Evolutionary conservation across 768 basidiomycete species (phyloP).

Genomic region (Pulveroboletus sp.): DNA sequence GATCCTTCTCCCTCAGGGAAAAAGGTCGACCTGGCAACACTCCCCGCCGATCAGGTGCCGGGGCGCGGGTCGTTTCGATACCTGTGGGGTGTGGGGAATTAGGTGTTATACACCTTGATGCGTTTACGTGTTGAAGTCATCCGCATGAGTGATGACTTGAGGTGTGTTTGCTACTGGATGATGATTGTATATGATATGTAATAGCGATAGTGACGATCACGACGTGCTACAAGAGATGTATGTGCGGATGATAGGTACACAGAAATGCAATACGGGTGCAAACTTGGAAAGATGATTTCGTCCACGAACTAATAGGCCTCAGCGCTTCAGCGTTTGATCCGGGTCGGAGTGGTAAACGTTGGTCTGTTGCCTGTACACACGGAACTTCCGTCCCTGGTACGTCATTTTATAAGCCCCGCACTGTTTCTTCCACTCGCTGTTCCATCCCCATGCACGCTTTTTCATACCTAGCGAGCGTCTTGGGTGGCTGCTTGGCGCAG

Average conservation of each 20-base stretch:
- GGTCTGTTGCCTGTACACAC: neutral
- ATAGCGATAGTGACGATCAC: slow-evolving; percentile 3
- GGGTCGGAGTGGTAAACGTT: neutral
- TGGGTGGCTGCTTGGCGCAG: no score
- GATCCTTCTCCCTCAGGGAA: neutral
- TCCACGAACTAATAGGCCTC: no score
- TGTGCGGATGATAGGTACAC: slow-evolving; percentile 9
- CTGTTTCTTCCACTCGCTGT: neutral
- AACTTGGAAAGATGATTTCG: no score
- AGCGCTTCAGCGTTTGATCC: no score
- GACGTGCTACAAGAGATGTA: slow-evolving; percentile 5
- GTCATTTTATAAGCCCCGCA: neutral
- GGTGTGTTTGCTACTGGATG: slow-evolving; percentile 5
- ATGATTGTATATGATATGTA: slow-evolving; percentile 21
- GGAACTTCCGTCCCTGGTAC: slow-evolving; percentile 1
- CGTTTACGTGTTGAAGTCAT: slow-evolving; percentile 9
- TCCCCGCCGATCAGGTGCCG: slow-evolving; percentile 11
- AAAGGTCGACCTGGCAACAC: neutral
- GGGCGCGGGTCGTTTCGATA: slow-evolving; percentile 22
- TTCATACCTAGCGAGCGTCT: no score
- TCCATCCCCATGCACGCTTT: neutral
- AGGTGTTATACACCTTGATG: slow-evolving; percentile 3
- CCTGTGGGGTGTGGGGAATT: slow-evolving; percentile 16
- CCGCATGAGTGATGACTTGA: slow-evolving; percentile 1
- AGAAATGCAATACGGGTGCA: neutral